Base-by-base conservation (phyloP, 805 yeast genomes). In the Yamadazyma insecticola region DNA sequence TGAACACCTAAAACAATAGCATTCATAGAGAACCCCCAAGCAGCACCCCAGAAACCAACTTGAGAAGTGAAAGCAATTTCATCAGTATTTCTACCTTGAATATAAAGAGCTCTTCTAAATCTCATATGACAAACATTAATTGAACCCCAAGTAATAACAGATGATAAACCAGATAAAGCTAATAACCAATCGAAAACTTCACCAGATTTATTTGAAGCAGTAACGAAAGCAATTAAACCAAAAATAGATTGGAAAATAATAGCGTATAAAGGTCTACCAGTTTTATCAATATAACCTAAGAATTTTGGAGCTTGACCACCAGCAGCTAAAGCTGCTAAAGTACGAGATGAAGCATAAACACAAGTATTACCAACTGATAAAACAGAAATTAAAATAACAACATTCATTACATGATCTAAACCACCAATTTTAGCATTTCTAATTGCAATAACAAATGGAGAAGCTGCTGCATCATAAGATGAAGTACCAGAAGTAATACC, bases 391-490 rank as follows among this genome's bases (percentile, higher is more conserved):
- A 62, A 48, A 24, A 62, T 59, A 33, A 62, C 68, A 9, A 47
- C 68, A 37, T 62, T 62, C 55, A 62, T 54, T 19, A 62, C 63
- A 16, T 56, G 49, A 12, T 67, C 67, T 42, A 62, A 53, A 9
- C 61, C 68, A 9, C 42, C 28, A 34, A 62, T 59, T 21, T 61
- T 61, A 22, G 56, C 67, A 28, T 57, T 53, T 21, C 43, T 42
- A 30, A 58, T 49, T 19, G 90, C 84, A 57, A 83, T 76, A 32
- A 82, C 90, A 44, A 82, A 82, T 11, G 92, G 90, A 11, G 89
- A 81, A 9, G 87, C 83, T 11, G 78, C 57, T 26, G 81, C 81
- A 31, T 70, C 75, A 28, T 64, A 70, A 28, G 70, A 53, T 18
- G 72, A 62, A 36, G 74, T 72, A 13, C 61, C 62, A 24, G 30